These are phyloP conservation scores for Micractinium sp. DNA, from an alignment of 139 green algal species.

Conservation along the genomic window DNA sequence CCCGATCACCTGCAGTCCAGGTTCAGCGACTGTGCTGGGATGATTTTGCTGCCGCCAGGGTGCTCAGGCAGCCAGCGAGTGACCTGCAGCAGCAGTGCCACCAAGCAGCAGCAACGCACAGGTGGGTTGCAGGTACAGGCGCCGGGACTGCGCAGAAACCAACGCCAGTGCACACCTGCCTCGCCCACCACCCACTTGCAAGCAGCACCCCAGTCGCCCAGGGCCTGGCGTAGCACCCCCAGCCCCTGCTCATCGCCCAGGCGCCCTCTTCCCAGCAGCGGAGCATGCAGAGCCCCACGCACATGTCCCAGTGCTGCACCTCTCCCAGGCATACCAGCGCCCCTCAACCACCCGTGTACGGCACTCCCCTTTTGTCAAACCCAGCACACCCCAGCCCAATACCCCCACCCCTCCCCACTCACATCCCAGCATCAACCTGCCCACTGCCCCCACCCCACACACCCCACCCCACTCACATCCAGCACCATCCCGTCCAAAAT, in stretches of 20 bases:
- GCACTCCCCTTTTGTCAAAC: too few relatives aligned
- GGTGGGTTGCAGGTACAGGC: too few relatives aligned
- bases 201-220: too few relatives aligned
- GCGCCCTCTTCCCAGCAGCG: too few relatives aligned
- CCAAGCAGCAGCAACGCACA: too few relatives aligned
- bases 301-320: too few relatives aligned
- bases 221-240: too few relatives aligned
- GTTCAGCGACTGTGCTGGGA: conserved; percentile 73
- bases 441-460: neutral
- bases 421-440: conserved; percentile 85
- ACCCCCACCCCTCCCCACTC: neutral
- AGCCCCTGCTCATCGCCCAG: too few relatives aligned
- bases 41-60: conserved; percentile 74
- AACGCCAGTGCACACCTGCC: neutral
- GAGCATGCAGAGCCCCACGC: too few relatives aligned
- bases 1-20: conserved; percentile 54
- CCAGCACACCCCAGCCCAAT: neutral
- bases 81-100: neutral
- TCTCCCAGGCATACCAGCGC: neutral
- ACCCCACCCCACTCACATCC: conserved; percentile 59
- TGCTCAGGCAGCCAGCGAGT: conserved; percentile 64
- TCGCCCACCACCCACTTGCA: too few relatives aligned
- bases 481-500: conserved; percentile 78
- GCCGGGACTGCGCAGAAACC: neutral
- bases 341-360: neutral